phyloP scores from a whole-genome alignment of 2,329 filamentous ascomycete genomes.

The Apiospora sp. region DNA sequence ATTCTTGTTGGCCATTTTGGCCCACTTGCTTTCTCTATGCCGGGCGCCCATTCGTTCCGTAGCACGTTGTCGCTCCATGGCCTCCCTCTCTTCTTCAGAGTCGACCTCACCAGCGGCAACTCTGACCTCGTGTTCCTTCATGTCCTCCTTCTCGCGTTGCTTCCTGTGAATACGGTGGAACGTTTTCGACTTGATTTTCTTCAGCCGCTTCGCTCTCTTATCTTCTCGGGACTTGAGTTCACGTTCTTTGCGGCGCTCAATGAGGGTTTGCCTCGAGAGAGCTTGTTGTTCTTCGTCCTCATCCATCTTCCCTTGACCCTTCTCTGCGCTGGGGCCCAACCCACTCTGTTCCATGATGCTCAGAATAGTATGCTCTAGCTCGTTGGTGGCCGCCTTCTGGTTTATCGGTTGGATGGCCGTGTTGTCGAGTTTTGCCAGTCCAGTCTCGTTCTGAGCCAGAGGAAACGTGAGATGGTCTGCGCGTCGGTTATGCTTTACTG shows the following conservation, averaged over 20 bases:
- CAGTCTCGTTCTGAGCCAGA: constrained; percentile 74
- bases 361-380: constrained; percentile 86
- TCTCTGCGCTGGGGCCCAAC: constrained; percentile 62
- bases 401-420: constrained; percentile 72
- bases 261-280: constrained; percentile 75
- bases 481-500: constrained; percentile 90
- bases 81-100: constrained; percentile 71
- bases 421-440: constrained; percentile 63
- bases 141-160: constrained; percentile 64
- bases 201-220: constrained; percentile 87
- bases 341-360: constrained; percentile 91
- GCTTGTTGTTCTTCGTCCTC: constrained; percentile 75
- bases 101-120: constrained; percentile 66
- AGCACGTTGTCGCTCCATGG: constrained; percentile 76
- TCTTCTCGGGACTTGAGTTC: constrained; percentile 91
- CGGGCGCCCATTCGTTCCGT: constrained; percentile 86
- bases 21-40: constrained; percentile 91
- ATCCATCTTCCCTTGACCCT: constrained; percentile 63
- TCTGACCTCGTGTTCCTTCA: constrained; percentile 59
- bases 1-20: constrained; percentile 80
- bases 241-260: constrained; percentile 79
- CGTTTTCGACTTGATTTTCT: constrained; percentile 98
- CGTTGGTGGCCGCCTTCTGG: constrained; percentile 73
- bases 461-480: constrained; percentile 93
- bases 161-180: constrained; percentile 93